Conservation (phyloP, 2,329 filamentous ascomycete genomes). For the Sporothrix sp. region DNA sequence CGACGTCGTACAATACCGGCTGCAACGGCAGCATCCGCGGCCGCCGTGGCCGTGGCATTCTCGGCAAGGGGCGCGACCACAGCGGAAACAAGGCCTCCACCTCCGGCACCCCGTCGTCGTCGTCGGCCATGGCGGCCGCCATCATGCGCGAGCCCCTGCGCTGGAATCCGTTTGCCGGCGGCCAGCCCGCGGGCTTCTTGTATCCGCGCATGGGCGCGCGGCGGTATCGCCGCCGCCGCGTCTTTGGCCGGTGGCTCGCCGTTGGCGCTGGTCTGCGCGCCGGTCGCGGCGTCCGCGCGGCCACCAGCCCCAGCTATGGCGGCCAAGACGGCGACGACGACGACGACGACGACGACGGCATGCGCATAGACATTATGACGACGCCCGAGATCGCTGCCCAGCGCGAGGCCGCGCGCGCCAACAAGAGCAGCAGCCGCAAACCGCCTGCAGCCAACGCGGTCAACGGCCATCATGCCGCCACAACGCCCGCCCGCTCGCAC, state of each 20-base stretch:
- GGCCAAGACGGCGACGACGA: conserved; percentile 20
- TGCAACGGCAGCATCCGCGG: conserved; percentile 39
- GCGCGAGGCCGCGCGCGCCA: conserved; percentile 3
- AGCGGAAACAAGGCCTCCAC: no score
- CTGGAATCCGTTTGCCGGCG: conserved; percentile 41
- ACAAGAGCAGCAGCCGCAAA: not conserved
- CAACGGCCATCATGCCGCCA: conserved; percentile 8
- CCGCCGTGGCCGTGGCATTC: conserved; percentile 23
- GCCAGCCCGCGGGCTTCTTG: conserved; percentile 41
- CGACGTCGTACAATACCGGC: conserved; percentile 46
- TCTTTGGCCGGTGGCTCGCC: conserved; percentile 34
- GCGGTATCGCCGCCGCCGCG: conserved; percentile 22
- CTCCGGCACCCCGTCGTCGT: no score
- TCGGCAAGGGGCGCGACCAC: conserved; percentile 24
- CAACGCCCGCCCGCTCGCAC: not conserved
- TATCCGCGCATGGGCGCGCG: conserved; percentile 30
- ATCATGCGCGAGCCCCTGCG: conserved; percentile 12
- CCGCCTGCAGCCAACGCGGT: not conserved
- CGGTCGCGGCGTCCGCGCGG: conserved; percentile 31
- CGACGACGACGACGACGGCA: conserved; percentile 23
- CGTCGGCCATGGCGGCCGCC: conserved; percentile 6
- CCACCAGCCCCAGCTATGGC: conserved; percentile 34
- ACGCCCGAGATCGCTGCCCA: conserved; percentile 30
- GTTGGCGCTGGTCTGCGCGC: conserved; percentile 25
- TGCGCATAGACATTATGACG: conserved; percentile 34